These are phyloP conservation scores for Penicillium sp. DNA, from an alignment of 2,329 filamentous ascomycete genomes.

Conservation along the genomic window DNA sequence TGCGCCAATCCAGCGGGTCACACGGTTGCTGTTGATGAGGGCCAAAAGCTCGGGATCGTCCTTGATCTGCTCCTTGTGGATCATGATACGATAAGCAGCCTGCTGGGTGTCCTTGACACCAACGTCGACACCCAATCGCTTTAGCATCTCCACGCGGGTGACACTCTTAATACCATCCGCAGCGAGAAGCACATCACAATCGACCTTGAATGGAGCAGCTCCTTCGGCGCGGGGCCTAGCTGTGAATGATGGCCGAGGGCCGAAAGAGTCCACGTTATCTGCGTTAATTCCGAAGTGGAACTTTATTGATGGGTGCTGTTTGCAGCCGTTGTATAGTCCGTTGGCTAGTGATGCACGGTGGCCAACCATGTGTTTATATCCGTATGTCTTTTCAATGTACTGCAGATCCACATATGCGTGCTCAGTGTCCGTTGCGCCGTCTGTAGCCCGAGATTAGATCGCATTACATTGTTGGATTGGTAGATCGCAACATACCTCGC, in stretches of 20 bases:
- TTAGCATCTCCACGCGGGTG: conserved; percentile 46
- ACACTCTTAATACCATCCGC: conserved; percentile 57
- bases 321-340: conserved; percentile 69
- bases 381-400: conserved; percentile 67
- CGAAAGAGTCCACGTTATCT: conserved; percentile 58
- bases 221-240: conserved; percentile 56
- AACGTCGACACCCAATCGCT: conserved; percentile 38
- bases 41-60: conserved; percentile 54
- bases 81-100: conserved; percentile 56
- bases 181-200: conserved; percentile 54
- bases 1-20: conserved; percentile 65
- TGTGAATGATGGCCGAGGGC: conserved; percentile 60
- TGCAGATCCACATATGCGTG: conserved; percentile 69
- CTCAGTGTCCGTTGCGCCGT: conserved; percentile 65
- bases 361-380: conserved; percentile 76
- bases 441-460: conserved; percentile 41
- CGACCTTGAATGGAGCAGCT: conserved; percentile 49
- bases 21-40: conserved; percentile 58
- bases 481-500: conserved; percentile 50
- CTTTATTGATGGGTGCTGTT: conserved; percentile 60
- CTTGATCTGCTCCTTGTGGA: conserved; percentile 48
- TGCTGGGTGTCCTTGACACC: conserved; percentile 52
- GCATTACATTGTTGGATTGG: neutral
- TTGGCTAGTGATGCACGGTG: conserved; percentile 72
- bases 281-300: conserved; percentile 67